Conservation (phyloP, 2,329 filamentous ascomycete species). For the Nothopassalora personata region DNA sequence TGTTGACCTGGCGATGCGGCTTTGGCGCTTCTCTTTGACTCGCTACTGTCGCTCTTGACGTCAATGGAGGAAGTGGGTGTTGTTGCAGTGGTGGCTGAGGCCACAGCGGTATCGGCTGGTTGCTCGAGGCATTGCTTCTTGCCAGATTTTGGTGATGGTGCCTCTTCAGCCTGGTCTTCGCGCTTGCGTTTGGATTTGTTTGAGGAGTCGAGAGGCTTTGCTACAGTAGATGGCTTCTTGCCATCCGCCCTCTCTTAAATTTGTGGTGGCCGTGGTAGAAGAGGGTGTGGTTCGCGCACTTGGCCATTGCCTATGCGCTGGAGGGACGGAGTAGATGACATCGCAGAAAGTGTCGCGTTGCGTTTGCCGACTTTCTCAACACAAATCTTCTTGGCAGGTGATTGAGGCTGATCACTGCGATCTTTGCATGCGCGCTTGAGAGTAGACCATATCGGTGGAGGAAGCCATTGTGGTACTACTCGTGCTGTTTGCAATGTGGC, state of each 20-base stretch:
- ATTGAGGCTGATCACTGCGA: background rate
- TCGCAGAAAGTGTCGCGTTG: background rate
- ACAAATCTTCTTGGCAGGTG: background rate
- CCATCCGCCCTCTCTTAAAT: background rate
- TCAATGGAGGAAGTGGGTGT: background rate
- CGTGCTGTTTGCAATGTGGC: background rate
- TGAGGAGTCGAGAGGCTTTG: background rate
- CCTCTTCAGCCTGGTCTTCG: background rate
- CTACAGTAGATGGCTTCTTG: background rate
- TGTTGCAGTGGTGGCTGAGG: background rate
- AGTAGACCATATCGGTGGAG: background rate
- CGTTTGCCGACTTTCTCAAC: background rate
- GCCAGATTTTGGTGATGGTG: background rate
- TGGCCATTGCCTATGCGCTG: background rate
- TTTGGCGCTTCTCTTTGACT: background rate
- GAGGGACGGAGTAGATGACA: background rate
- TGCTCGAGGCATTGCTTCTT: background rate
- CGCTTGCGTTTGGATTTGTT: background rate
- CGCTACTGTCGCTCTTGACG: background rate
- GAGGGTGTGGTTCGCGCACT: background rate
- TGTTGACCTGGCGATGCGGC: background rate
- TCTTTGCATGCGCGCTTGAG: background rate
- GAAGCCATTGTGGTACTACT: background rate
- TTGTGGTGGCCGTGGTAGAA: background rate
- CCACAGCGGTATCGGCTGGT: background rate